phyloP scores from a whole-genome alignment of 768 basidiomycete genomes.

The Trametes cubensis region DNA sequence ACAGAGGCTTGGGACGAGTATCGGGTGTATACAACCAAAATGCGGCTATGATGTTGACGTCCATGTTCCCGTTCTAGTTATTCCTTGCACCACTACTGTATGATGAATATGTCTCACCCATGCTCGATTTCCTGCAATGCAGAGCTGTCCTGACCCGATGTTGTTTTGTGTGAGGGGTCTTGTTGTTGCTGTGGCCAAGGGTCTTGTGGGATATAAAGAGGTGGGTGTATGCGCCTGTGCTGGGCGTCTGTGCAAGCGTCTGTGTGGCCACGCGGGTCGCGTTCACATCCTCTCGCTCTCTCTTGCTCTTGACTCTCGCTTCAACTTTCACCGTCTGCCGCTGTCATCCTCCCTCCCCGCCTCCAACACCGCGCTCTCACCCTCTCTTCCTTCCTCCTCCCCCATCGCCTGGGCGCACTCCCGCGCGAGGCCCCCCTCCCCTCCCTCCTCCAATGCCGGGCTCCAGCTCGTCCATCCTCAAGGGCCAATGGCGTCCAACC shows the following conservation, averaged over 20 bases:
- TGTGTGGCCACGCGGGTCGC: background rate
- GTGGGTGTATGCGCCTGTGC: background rate
- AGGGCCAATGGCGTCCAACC: conserved; percentile 68
- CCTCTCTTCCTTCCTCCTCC: conserved; percentile 5
- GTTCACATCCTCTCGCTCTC: too few species aligned
- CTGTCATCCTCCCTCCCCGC: conserved; percentile 8
- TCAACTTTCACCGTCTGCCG: conserved; percentile 7
- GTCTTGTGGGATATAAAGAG: background rate
- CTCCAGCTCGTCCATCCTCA: conserved; percentile 28
- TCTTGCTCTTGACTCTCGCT: background rate
- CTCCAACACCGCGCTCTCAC: background rate
- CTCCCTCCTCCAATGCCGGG: conserved; percentile 28
- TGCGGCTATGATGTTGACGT: conserved; percentile 27
- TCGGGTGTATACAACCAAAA: conserved; percentile 26
- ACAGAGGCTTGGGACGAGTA: conserved; percentile 17
- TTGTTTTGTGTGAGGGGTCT: background rate
- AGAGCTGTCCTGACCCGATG: conserved; percentile 23
- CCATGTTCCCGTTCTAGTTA: conserved; percentile 11
- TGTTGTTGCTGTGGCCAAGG: background rate
- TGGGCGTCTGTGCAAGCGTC: background rate
- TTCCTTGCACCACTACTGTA: conserved; percentile 27
- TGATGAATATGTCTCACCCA: conserved; percentile 34
- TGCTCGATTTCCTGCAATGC: conserved; percentile 28
- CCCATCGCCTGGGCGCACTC: conserved; percentile 13
- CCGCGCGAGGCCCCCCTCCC: conserved; percentile 13